These are phyloP conservation scores for Camellia sinensis DNA, from an alignment of 148 eudicot species.

Conservation along the genomic window DNA sequence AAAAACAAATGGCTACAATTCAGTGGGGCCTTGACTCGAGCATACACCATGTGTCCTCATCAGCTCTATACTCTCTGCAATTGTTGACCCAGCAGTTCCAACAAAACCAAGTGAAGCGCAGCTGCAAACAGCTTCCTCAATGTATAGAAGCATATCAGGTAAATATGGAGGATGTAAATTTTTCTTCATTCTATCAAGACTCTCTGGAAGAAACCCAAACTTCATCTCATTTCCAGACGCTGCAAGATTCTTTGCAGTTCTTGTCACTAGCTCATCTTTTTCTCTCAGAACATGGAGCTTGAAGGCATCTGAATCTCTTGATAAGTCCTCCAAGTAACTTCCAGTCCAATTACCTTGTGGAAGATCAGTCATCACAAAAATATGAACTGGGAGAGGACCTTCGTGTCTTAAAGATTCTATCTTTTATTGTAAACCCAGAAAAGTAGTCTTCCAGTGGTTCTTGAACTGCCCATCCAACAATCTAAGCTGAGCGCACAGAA, in stretches of 20 bases:
- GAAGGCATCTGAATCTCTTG: constrained; percentile 29
- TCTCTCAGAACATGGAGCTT: constrained; percentile 43
- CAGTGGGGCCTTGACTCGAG: constrained; percentile 14
- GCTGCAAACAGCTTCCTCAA: constrained; percentile 51
- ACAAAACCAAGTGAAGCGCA: constrained; percentile 62
- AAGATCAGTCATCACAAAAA: constrained; percentile 66
- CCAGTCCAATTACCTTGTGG: constrained; percentile 48
- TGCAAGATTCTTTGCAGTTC: constrained; percentile 33
- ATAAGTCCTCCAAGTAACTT: constrained; percentile 46
- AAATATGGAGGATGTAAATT: constrained; percentile 24
- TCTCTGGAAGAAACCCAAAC: constrained; percentile 11
- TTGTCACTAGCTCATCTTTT: constrained; percentile 34
- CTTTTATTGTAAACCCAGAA: constrained; percentile 37
- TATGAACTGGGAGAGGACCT: constrained; percentile 40
- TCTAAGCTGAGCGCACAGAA: constrained; percentile 60
- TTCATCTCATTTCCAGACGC: constrained; percentile 26
- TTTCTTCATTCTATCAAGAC: constrained; percentile 13
- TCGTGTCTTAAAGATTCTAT: constrained; percentile 36
- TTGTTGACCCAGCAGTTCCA: constrained; percentile 60
- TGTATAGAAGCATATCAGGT: constrained; percentile 43
- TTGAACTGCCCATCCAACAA: constrained; percentile 65
- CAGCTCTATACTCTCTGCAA: constrained; percentile 47
- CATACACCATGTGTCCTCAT: constrained; percentile 44
- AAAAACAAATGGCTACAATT: constrained; percentile 11
- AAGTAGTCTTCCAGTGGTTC: constrained; percentile 47